A percentile compares a stretch with the other conserved stretches of the same genome.
Evolutionary conservation across 306 rosid genomes (phyloP).

Genomic region (Acacia acuminata): DNA sequence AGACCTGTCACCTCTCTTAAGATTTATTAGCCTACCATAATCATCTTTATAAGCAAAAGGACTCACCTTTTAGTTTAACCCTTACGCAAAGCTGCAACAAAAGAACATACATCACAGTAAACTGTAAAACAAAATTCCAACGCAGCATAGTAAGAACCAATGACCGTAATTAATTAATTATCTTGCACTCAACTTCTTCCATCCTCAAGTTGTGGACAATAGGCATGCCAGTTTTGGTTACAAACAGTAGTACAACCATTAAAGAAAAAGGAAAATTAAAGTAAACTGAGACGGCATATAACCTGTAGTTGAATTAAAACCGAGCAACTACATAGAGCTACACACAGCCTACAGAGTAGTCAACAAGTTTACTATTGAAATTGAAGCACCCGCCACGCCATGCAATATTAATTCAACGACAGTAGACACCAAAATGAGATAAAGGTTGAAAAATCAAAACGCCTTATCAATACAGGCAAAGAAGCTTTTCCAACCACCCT

Average conservation of each 20-base stretch:
- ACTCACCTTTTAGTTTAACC: background rate
- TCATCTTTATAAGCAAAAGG: background rate
- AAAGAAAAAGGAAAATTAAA: background rate
- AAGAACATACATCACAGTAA: background rate
- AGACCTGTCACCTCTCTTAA: slow-evolving; percentile 24
- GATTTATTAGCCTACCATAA: background rate
- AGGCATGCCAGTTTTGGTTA: background rate
- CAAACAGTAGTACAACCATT: slow-evolving; percentile 21
- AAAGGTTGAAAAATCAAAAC: slow-evolving; percentile 25
- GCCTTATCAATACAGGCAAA: slow-evolving; percentile 21
- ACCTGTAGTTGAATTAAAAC: slow-evolving; percentile 15
- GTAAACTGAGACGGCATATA: slow-evolving; percentile 8
- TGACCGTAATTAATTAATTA: background rate
- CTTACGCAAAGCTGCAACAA: background rate
- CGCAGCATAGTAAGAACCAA: background rate
- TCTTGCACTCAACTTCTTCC: slow-evolving; percentile 14
- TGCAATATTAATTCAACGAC: slow-evolving; percentile 19
- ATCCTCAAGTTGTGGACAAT: slow-evolving; percentile 18
- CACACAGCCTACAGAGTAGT: slow-evolving; percentile 20
- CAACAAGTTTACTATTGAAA: slow-evolving; percentile 12
- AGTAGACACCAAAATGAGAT: slow-evolving; percentile 14
- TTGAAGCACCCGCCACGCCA: slow-evolving; percentile 25
- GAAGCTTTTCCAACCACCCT: background rate
- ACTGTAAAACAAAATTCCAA: background rate
- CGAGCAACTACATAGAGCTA: slow-evolving; percentile 14